Evolutionary conservation across 1,139 yeast species (phyloP), one percentile per base, ranked within the genome.

Genomic region (Saccharomyces pastorianus): DNA sequence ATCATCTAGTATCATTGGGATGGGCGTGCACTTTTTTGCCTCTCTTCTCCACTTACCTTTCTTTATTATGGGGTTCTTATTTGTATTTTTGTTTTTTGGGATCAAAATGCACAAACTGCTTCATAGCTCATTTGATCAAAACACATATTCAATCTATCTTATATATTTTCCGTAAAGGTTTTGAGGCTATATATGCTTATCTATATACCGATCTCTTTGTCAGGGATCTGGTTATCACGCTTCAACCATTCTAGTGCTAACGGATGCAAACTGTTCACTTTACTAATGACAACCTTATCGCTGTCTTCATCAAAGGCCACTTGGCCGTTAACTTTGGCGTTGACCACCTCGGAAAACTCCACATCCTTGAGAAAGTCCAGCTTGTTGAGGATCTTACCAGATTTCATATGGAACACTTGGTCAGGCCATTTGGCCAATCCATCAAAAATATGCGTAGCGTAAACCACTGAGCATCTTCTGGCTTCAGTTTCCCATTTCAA

Each of bases 381-480:
- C 49, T 56, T 61, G 55, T 64, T 71, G 51, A 67, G 61, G 53
- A 75, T 78, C 66, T 60, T 72, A 48, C 98, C 98, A 53, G 82
- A 79, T 61, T 81, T 82, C 63, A 93, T 75, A 70, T 93, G 98
- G n/a, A 85, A 77, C 11, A 93, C 76, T 53, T 85, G 76, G 51
- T 95, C 88, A 49, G 97, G 95, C 96, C 98, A 93, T 49, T 75
- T 73, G 17, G 88, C 89, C 57, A 93, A 77, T 0, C 99, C 99
- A 66, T 93, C 99, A 69, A 93, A 93, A 52, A 93, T 93, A 67
- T 93, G 99, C 0, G 99, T 93, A 1, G 99, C 99, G 68, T 93
- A 93, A 6, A 93, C 79, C 58, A 85, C 85, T 51, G 88, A 79
- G 58, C 95, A 85, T 25, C 78, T 72, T 56, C 98, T 76, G 0